Conservation (phyloP, 805 yeast genomes). For the Candida rishiriensis region DNA sequence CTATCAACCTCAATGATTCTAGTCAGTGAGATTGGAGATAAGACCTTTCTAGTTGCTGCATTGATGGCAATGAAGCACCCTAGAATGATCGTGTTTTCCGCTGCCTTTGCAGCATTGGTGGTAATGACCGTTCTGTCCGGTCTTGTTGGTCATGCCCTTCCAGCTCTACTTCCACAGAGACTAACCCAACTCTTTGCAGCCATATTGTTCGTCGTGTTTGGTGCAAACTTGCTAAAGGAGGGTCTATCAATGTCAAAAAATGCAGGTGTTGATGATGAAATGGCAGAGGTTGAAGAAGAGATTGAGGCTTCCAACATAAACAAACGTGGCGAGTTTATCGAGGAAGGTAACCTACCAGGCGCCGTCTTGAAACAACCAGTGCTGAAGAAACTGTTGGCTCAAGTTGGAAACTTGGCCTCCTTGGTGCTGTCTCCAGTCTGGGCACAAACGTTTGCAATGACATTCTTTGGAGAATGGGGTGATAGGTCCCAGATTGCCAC, state of each 20-base stretch:
- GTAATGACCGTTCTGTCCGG: conserved; percentile 93
- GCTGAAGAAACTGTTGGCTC: conserved; percentile 19
- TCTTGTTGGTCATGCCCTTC: conserved; percentile 85
- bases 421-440: conserved; percentile 79
- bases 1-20: conserved; percentile 88
- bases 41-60: conserved; percentile 94
- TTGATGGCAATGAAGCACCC: conserved; percentile 96
- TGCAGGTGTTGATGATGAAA: conserved; percentile 88
- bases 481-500: conserved; percentile 98
- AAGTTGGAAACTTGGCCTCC: conserved; percentile 51
- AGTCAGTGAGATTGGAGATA: conserved; percentile 96
- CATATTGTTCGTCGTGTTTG: conserved; percentile 75
- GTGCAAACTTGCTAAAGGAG: conserved; percentile 69
- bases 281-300: conserved; percentile 96
- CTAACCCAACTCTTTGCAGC: conserved; percentile 82
- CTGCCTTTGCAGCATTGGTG: conserved; percentile 80
- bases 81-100: conserved; percentile 75
- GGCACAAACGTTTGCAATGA: conserved; percentile 94
- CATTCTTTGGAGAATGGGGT: conserved; percentile 98
- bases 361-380: conserved; percentile 4
- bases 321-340: conserved; percentile 49
- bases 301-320: conserved; percentile 61
- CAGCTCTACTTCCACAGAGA: conserved; percentile 73
- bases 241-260: conserved; percentile 78
- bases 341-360: conserved; percentile 40